Percentiles rank a stretch among this genome's conserved stretches.
These are phyloP conservation scores for Aspergillus ellipticus DNA, from an alignment of 495 filamentous ascomycete genomes.

Conservation along the genomic window DNA sequence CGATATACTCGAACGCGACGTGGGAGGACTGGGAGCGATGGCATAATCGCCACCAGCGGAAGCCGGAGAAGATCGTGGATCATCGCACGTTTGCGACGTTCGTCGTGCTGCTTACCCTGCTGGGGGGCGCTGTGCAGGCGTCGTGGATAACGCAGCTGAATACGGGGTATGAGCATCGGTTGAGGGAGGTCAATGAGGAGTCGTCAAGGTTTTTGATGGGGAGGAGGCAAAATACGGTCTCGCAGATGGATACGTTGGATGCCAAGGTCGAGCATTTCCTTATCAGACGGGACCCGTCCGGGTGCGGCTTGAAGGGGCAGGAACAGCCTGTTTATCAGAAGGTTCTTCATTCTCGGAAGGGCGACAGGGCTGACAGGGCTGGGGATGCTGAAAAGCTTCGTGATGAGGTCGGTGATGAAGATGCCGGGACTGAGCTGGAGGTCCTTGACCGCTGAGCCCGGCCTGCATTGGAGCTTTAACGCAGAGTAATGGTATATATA, in stretches of 20 bases:
- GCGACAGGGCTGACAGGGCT: background rate
- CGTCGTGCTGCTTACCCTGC: constrained; percentile 58
- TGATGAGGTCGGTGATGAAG: background rate
- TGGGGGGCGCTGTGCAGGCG: constrained; percentile 67
- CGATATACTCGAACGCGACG: constrained; percentile 76
- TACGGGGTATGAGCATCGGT: constrained; percentile 54
- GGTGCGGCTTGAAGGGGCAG: constrained; percentile 42
- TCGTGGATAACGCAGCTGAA: constrained; percentile 59
- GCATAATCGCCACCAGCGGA: constrained; percentile 57
- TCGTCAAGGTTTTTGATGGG: constrained; percentile 58
- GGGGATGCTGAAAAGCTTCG: background rate
- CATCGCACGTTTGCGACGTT: constrained; percentile 72
- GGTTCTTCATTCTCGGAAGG: constrained; percentile 25
- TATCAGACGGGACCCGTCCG: constrained; percentile 57
- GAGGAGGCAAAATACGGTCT: constrained; percentile 47
- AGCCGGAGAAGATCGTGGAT: constrained; percentile 61
- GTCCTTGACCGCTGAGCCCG: background rate
- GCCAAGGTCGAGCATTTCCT: constrained; percentile 72
- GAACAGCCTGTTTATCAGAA: constrained; percentile 38
- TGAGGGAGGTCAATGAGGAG: constrained; percentile 57
- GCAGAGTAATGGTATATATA: background rate
- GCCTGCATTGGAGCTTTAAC: background rate
- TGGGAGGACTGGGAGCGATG: constrained; percentile 99
- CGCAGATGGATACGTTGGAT: constrained; percentile 47
- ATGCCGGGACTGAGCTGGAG: background rate